Conservation (phyloP, 2,329 filamentous ascomycete genomes). For the Aspergillus sp. region DNA sequence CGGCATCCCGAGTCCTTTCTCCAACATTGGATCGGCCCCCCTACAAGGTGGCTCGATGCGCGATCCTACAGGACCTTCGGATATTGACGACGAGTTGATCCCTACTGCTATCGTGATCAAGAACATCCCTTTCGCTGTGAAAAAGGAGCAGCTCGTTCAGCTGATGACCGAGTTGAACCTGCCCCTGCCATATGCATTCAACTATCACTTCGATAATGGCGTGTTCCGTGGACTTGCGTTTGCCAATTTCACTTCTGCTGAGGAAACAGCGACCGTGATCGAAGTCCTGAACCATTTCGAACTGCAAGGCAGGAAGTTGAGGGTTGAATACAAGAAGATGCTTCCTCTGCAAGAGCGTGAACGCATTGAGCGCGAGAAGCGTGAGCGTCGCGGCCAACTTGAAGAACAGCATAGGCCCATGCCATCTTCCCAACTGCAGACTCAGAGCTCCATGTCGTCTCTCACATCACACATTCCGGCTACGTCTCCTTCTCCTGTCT, state of each 20-base stretch:
- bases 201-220: constrained; percentile 98
- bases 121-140: constrained; percentile 97
- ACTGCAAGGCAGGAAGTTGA: constrained; percentile 86
- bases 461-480: constrained; percentile 65
- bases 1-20: constrained; percentile 48
- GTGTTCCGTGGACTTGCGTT: constrained; percentile 95
- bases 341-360: constrained; percentile 90
- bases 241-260: constrained; percentile 94
- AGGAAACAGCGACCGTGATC: constrained; percentile 91
- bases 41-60: constrained; percentile 44
- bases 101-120: constrained; percentile 99
- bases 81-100: constrained; percentile 77
- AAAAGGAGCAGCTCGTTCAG: constrained; percentile 90
- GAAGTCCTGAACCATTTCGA: constrained; percentile 94
- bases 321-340: constrained; percentile 99
- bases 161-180: constrained; percentile 94
- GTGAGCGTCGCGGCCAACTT: constrained; percentile 89
- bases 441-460: constrained; percentile 83
- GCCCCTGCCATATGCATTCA: constrained; percentile 95
- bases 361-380: constrained; percentile 94
- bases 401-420: constrained; percentile 92
- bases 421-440: constrained; percentile 65
- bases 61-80: constrained; percentile 40
- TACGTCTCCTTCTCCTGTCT: constrained; percentile 67
- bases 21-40: constrained; percentile 44